Conservation (phyloP, 2,329 filamentous ascomycete genomes). For the Fusarium sp. region DNA sequence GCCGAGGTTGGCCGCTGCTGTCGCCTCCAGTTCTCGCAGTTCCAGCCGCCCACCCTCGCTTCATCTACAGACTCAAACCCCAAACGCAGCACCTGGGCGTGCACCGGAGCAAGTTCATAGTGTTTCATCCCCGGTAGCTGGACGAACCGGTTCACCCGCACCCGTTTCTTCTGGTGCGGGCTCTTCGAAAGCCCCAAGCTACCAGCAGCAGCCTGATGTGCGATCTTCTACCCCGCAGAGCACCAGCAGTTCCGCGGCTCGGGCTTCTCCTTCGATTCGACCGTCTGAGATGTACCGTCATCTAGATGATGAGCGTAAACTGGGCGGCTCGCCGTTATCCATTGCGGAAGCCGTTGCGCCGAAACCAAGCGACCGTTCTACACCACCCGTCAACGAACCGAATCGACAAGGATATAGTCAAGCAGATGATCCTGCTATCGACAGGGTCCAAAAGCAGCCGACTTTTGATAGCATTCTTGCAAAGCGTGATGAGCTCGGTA, state of each 20-base stretch:
- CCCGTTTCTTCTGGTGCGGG: constrained; percentile 26
- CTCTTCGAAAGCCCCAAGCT: constrained; percentile 30
- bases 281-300: constrained; percentile 83
- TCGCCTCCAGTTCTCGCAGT: constrained; percentile 41
- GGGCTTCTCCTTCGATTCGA: constrained; percentile 72
- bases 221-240: constrained; percentile 44
- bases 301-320: constrained; percentile 69
- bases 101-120: constrained; percentile 27
- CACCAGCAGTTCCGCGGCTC: constrained; percentile 47
- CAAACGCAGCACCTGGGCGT: constrained; percentile 7
- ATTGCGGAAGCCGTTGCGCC: constrained; percentile 64
- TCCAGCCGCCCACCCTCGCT: constrained; percentile 44
- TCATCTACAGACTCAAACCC: constrained; percentile 42
- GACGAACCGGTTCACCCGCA: constrained; percentile 36
- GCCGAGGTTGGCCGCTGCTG: constrained; percentile 41
- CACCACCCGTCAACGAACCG: constrained; percentile 23
- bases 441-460: constrained; percentile 30
- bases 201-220: constrained; percentile 36
- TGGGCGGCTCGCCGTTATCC: constrained; percentile 67
- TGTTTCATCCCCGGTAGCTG: constrained; percentile 26
- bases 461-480: constrained; percentile 40
- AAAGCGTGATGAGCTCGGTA: constrained; percentile 27
- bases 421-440: constrained; percentile 9
- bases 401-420: constrained; percentile 10
- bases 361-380: constrained; percentile 50